Base-by-base conservation (phyloP, 1,284 basidiomycete genomes). In the Pseudozyma tsukubaensis region DNA sequence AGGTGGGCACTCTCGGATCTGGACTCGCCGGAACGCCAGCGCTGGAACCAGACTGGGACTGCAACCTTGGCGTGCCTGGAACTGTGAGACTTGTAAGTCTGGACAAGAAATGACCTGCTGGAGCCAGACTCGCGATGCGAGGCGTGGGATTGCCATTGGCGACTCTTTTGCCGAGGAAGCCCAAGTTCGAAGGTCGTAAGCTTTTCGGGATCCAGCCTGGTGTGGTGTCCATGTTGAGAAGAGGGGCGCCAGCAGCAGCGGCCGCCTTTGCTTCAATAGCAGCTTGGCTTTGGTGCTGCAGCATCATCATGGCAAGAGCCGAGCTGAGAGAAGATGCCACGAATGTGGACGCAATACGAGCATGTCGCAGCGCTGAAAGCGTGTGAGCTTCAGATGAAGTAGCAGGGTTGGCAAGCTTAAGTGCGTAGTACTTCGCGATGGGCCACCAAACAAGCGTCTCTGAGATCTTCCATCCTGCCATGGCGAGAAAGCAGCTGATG, bases 71-170 rank as follows among this genome's bases (percentile, higher is more conserved):
- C 32, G 70, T 70, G 32, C 57, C 60, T 2, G 78, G 70, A 14
- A 79, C 55, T 8, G 68, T 76, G 18, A 80, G 62, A 45, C 62
- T 77, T 9, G 78, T 80, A 29, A 80, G 55, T 24, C 78, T 49
- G 0, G 71, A 62, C 36, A 80, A 49, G 50, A 80, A 80, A 39
- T 80, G 78, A 10, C 78, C 78, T 2, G 77, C 78, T 1, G 78
- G 78, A n/a, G 78, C 77, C 9, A 80, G 59, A 49, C 77, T 78
- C 0, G 78, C 70, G 16, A 72, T 73, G 12, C 75, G 61, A 12
- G 69, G 59, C 13, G 59, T 16, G 0, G 29, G 6, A 2, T 44
- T 48, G 34, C 42, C 35, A 11, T 37, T 50, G 13, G 21, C 50
- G 36, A 45, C 10, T 29, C 55, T 58, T 32, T 51, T 68, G 0